Evolutionary conservation across 768 basidiomycete species (phyloP).

Genomic region (Crepidotus variabilis): DNA sequence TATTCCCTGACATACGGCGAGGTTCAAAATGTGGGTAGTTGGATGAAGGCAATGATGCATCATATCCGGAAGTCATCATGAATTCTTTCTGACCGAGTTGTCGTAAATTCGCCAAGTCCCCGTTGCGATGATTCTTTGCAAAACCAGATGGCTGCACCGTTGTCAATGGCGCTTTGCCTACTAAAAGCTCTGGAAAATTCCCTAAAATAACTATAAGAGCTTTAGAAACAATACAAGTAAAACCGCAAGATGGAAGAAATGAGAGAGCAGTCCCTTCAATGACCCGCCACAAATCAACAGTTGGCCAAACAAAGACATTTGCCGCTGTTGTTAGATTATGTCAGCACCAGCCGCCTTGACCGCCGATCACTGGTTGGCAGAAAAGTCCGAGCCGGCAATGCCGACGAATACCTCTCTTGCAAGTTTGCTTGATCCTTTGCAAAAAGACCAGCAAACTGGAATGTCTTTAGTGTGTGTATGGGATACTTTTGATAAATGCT

Average conservation of each 20-base stretch:
- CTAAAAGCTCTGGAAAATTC: not conserved
- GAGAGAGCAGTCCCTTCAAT: constrained; percentile 1
- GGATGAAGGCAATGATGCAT: constrained; percentile 28
- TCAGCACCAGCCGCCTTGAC: too few relatives aligned
- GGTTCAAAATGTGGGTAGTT: constrained; percentile 27
- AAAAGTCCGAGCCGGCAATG: too few relatives aligned
- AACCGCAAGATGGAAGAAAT: constrained; percentile 11
- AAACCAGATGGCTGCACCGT: not conserved
- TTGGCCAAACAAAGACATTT: constrained; percentile 16
- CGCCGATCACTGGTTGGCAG: too few relatives aligned
- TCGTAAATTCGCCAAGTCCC: not conserved
- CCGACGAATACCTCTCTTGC: too few relatives aligned
- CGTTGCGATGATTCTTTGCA: not conserved
- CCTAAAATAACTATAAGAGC: constrained; percentile 5
- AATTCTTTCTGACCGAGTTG: not conserved
- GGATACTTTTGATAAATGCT: too few relatives aligned
- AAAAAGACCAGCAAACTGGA: too few relatives aligned
- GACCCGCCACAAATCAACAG: constrained; percentile 25
- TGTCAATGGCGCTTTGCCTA: not conserved
- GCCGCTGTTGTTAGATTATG: too few relatives aligned
- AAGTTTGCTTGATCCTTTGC: too few relatives aligned
- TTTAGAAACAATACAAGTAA: constrained; percentile 6
- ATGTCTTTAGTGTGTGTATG: too few relatives aligned
- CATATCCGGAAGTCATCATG: constrained; percentile 40
- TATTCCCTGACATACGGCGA: constrained; percentile 28